These are phyloP conservation scores for Plasmodium berghei DNA, from an alignment of 169 alveolate genomes.

Conservation along the genomic window DNA sequence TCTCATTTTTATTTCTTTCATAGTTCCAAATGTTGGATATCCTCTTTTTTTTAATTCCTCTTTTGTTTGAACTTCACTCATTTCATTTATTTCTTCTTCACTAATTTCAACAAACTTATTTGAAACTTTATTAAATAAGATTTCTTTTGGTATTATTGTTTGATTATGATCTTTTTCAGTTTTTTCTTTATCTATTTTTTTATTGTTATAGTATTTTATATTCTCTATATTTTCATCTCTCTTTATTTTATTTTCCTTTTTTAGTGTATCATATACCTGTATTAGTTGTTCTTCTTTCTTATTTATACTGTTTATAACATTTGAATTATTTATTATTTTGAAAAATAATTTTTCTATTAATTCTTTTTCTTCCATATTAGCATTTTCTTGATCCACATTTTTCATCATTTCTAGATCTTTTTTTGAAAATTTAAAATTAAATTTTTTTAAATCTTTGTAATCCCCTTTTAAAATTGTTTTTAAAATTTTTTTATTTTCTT, in stretches of 20 bases:
- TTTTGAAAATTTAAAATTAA: conserved; percentile 43
- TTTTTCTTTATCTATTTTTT: conserved; percentile 5
- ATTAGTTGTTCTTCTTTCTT: conserved; percentile 19
- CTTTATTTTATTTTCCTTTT: conserved; percentile 29
- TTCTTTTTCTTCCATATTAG: conserved; percentile 15
- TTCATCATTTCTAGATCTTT: conserved; percentile 46
- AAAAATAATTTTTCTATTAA: conserved; percentile 22
- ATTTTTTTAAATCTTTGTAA: conserved; percentile 30
- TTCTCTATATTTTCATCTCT: conserved; percentile 50
- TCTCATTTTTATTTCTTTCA: conserved; percentile 44
- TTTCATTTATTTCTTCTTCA: conserved; percentile 45
- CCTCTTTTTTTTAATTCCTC: conserved; percentile 71
- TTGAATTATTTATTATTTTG: neutral
- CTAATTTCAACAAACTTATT: conserved; percentile 26
- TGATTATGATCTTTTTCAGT: neutral
- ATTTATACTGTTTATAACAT: neutral
- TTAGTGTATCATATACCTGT: conserved; percentile 12
- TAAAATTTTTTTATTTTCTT: conserved; percentile 22
- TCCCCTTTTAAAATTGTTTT: conserved; percentile 27
- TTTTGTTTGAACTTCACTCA: conserved; percentile 35
- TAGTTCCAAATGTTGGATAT: conserved; percentile 61
- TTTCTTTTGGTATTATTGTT: conserved; percentile 3
- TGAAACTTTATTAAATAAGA: conserved; percentile 2
- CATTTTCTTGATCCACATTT: neutral
- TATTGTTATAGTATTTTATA: conserved; percentile 36